phyloP scores from a whole-genome alignment of 1,284 basidiomycete species.

The Mycosarcoma mackinlayi region DNA sequence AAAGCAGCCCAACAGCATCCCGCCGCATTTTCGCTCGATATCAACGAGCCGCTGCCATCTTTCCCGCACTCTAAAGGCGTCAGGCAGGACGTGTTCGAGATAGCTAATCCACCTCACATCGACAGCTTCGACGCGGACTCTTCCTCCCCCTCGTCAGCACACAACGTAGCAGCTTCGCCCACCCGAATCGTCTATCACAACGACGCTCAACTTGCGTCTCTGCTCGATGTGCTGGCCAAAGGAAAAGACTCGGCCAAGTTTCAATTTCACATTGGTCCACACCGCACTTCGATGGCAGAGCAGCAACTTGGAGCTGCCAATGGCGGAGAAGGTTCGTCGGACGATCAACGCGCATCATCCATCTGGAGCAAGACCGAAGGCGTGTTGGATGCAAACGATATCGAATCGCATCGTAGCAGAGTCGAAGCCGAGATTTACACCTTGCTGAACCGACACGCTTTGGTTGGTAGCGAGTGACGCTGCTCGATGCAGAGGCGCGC shows the following conservation, averaged over 20 bases:
- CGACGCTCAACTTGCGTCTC: slow-evolving; percentile 56
- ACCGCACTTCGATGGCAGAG: slow-evolving; percentile 2
- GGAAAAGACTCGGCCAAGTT: slow-evolving; percentile 61
- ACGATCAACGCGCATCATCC: background rate
- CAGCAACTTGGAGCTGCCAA: slow-evolving; percentile 1
- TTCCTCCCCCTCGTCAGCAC: background rate
- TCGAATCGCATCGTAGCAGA: slow-evolving; percentile 30
- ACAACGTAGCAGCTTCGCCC: slow-evolving; percentile 26
- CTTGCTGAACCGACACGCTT: slow-evolving; percentile 31
- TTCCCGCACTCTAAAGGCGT: background rate
- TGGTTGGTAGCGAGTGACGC: slow-evolving; percentile 2
- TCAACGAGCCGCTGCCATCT: slow-evolving; percentile 2
- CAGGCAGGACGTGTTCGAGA: slow-evolving; percentile 20
- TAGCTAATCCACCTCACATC: slow-evolving; percentile 16
- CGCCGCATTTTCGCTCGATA: slow-evolving; percentile 25
- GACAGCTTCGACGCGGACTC: background rate
- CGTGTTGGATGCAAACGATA: slow-evolving; percentile 26
- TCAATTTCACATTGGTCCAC: slow-evolving; percentile 40
- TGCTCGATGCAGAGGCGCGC: no score
- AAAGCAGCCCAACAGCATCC: background rate
- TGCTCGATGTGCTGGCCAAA: slow-evolving; percentile 50
- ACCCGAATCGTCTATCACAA: slow-evolving; percentile 61
- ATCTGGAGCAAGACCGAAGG: slow-evolving; percentile 1
- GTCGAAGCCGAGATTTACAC: slow-evolving; percentile 58
- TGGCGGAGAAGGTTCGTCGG: background rate